Evolutionary conservation across 2,329 filamentous ascomycete genomes (phyloP), one percentile per base, ranked within the genome.

Genomic region (Cladosporium sp.): DNA sequence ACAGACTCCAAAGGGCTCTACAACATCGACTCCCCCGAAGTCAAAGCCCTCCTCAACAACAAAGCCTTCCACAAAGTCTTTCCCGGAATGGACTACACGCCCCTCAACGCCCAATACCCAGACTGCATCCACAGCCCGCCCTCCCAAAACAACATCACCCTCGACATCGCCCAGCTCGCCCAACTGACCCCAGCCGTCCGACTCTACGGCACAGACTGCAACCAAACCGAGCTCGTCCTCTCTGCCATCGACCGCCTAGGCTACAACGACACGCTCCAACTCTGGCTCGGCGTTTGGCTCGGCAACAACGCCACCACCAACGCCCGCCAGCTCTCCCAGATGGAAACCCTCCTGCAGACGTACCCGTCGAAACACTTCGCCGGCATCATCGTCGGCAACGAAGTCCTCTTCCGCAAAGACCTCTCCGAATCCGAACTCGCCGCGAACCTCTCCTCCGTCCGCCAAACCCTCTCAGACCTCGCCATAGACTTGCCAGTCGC

Each of bases 211-310:
- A 98, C 92, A 14, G 94, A 98, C 80, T 98, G 94, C 84, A 97
- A 97, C 78, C 94, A 98, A 79, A 98, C 94, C 0, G 87, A 97
- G 77, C 95, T 98, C 91, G 87, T 96, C 0, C 82, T 98, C 10
- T 89, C 95, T 72, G 89, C 93, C 23, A 89, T 98, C 71, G 83
- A 91, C 65, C 85, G 85, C 59, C 84, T 98, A 14, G 83, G 89
- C 61, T 80, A 97, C 71, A 82, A 78, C 30, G 84, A 90, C 63
- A 83, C 86, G 65, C 88, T 96, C 81, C 96, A 96, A 77, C 83
- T 98, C 68, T 98, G 94, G 94, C 82, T 98, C 53, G 94, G 94
- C 18, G 93, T 98, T 3, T 97, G 93, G 92, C 89, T 96, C 68
- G 93, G 95, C 75, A 84, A 81, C 64, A 96, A 97, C 77, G 77